Evolutionary conservation across 768 basidiomycete genomes (phyloP).

Genomic region (Saitozyma sp.): DNA sequence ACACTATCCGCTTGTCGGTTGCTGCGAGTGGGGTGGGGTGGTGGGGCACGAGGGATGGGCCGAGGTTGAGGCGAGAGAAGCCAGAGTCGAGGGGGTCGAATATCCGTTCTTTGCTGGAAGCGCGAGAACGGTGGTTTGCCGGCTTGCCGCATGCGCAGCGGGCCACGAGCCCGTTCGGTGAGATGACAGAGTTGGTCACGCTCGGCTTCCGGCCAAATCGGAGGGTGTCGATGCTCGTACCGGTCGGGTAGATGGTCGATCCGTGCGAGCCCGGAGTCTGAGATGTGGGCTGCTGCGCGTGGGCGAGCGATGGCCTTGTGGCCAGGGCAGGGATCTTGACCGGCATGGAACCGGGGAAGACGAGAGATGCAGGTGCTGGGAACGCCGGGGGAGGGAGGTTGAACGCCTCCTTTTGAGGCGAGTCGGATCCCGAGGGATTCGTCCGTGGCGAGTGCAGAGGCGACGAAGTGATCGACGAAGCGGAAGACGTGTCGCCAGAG

Average conservation of each 20-base stretch:
- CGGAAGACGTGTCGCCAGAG: conserved; percentile 23
- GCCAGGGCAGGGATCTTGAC: conserved; percentile 43
- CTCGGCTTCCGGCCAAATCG: conserved; percentile 50
- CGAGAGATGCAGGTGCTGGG: conserved; percentile 15
- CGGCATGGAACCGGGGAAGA: conserved; percentile 36
- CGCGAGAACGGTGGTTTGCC: conserved; percentile 26
- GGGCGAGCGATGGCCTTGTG: conserved; percentile 15
- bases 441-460: conserved; percentile 42
- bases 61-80: conserved; percentile 32
- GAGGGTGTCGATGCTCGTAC: conserved; percentile 44
- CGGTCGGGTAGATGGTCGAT: conserved; percentile 29
- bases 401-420: conserved; percentile 45
- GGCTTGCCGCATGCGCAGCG: conserved; percentile 44
- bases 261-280: conserved; percentile 17
- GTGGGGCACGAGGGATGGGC: conserved; percentile 21
- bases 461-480: conserved; percentile 35
- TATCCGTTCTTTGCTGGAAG: conserved; percentile 29
- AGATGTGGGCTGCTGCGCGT: conserved; percentile 5
- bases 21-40: conserved; percentile 3
- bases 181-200: conserved; percentile 45
- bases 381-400: conserved; percentile 48
- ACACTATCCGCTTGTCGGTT: conserved; percentile 24
- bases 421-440: conserved; percentile 30
- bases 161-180: conserved; percentile 47
- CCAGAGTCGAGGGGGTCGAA: conserved; percentile 24